A percentile compares a stretch with the other conserved stretches of the same genome.
These are phyloP conservation scores for Pythium aristosporum DNA, from an alignment of 352 stramenopile species.

Conservation along the genomic window DNA sequence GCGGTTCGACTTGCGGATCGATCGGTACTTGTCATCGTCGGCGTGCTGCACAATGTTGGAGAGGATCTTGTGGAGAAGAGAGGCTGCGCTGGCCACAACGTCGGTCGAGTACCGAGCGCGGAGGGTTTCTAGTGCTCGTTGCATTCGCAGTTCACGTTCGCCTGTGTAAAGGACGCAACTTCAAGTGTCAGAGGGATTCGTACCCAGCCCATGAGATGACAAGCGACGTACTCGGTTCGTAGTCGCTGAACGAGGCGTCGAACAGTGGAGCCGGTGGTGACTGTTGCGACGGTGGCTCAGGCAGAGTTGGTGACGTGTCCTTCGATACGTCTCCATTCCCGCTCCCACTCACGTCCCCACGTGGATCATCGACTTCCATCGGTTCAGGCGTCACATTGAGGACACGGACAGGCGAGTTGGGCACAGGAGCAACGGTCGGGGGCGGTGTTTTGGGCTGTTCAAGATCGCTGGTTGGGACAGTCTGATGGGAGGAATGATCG, in stretches of 20 bases:
- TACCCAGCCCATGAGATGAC: too few relatives aligned
- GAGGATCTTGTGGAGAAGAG: slow-evolving; percentile 66
- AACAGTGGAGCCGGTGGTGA: slow-evolving; percentile 1
- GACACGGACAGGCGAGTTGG: background rate
- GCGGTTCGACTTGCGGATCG: slow-evolving; percentile 65
- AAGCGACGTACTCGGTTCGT: slow-evolving; percentile 44
- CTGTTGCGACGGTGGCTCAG: background rate
- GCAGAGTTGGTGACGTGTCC: background rate
- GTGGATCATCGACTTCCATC: slow-evolving; percentile 12
- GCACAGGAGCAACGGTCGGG: background rate
- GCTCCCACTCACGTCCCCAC: too few relatives aligned
- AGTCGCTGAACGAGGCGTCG: slow-evolving; percentile 24
- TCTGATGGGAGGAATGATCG: background rate
- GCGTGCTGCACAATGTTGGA: slow-evolving; percentile 72
- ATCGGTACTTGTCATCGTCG: slow-evolving; percentile 54
- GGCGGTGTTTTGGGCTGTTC: background rate
- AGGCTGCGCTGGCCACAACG: slow-evolving; percentile 34
- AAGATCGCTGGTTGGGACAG: background rate
- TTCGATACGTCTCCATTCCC: background rate
- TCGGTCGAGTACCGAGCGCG: slow-evolving; percentile 34
- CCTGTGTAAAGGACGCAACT: slow-evolving; percentile 28
- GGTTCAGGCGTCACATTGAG: background rate
- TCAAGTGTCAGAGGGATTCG: background rate
- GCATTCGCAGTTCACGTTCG: slow-evolving; percentile 56
- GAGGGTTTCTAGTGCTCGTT: slow-evolving; percentile 40